Evolutionary conservation across 441 rosid genomes (phyloP).

Genomic region (Eruca vesicaria): DNA sequence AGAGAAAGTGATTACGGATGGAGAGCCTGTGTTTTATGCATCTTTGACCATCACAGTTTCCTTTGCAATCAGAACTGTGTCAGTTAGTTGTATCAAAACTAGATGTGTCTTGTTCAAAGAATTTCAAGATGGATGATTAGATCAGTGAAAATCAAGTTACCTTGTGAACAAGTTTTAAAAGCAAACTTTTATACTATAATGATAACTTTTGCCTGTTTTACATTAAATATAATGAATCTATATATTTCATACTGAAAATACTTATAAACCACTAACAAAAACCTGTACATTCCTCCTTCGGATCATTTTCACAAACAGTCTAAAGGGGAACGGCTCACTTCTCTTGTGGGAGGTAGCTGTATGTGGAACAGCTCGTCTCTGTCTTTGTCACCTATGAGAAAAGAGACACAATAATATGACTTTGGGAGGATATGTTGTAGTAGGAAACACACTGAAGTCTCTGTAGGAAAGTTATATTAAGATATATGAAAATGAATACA

Average conservation of each 20-base stretch:
- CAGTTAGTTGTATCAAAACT: constrained; percentile 10
- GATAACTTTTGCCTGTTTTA: not conserved
- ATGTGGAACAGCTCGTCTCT: constrained; percentile 73
- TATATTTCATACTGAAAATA: constrained; percentile 22
- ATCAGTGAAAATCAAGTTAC: not conserved
- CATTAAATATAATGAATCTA: constrained; percentile 26
- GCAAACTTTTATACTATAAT: constrained; percentile 25
- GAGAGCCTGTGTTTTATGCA: constrained; percentile 74
- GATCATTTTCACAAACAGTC: constrained; percentile 12
- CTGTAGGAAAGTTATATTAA: not conserved
- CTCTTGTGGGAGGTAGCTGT: constrained; percentile 60
- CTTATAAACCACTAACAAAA: constrained; percentile 17
- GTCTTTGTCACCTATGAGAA: constrained; percentile 74
- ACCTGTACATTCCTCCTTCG: constrained; percentile 31
- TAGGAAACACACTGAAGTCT: constrained; percentile 1
- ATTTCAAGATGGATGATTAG: not conserved
- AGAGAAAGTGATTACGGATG: constrained; percentile 55
- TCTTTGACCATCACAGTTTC: constrained; percentile 50
- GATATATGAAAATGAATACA: constrained; percentile 27
- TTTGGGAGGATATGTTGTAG: constrained; percentile 1
- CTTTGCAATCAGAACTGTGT: constrained; percentile 54
- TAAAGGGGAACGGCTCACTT: constrained; percentile 17
- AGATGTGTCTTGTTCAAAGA: constrained; percentile 6
- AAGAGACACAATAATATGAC: not conserved
- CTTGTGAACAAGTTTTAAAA: constrained; percentile 11